Base-by-base conservation (phyloP, 768 basidiomycete species). In the Grammothele lineata region DNA sequence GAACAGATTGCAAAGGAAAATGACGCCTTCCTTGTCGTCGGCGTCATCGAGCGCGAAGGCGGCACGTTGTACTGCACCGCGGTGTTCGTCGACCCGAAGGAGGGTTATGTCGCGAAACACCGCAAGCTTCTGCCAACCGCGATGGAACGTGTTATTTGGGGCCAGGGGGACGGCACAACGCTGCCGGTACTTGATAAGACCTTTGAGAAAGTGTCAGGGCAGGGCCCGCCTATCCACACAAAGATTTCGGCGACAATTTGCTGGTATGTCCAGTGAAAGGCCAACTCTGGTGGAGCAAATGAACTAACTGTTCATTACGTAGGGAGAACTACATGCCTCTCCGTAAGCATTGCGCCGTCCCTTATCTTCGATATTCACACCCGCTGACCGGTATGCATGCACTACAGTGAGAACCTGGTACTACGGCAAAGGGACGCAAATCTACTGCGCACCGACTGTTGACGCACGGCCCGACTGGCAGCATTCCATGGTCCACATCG, bases 321-420 rank as follows among this genome's bases (percentile, higher is more conserved):
- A 83, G 82, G 83, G 83, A 85, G 51, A 83, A 84, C 57, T 82
- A 81, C 50, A 82, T 83, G 80, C 83, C 83, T 17, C 57, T 83
- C 45, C 58, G 78, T 80, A 47, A 38, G 77, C 65, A n/a, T n/a
- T n/a, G n/a, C n/a, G n/a, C 34, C 36, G 12, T 27, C 35, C 7
- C 14, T 30, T 22, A 22, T 2, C 32, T 3, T 22, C 38, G 22
- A 12, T 3, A 21, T 9, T 38, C 27, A 14, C 14, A 7, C 27
- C 27, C 35, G 35, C 35, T 36, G 6, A 19, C 17, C 18, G 8
- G 18, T 19, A 8, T 17, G 35, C 30, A 32, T 32, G 15, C 15
- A 32, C 30, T n/a, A n/a, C 43, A 81, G 80, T 84, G 49, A 71
- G 82, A 34, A 70, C 75, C 2, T 72, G 73, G 58, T 81, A 81